Base-by-base conservation (phyloP, 768 basidiomycete genomes). In the Hygrocybe coccinea region DNA sequence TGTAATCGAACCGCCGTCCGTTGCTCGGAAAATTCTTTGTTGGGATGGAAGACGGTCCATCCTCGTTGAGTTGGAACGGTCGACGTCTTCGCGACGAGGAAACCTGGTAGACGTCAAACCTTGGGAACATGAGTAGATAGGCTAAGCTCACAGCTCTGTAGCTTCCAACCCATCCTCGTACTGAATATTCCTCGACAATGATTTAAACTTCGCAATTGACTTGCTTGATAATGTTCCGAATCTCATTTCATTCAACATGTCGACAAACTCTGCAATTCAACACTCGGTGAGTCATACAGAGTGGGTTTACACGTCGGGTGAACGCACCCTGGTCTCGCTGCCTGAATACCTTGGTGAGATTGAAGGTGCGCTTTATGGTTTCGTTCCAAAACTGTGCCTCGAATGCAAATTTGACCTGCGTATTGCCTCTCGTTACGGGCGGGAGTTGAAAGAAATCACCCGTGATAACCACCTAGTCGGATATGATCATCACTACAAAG, bases 391-490 rank as follows among this genome's bases (percentile, higher is more conserved):
- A 69, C 15, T 80, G 71, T 0, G 93, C 94, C 64, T 99, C 94
- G 65, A 99, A 99, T 1, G 91, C 92, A 63, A 97, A 98, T 64
- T 86, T 91, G 41, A 89, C 82, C 51, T 70, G 59, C 0, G 67
- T 67, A n/a, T 65, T 65, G 22, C 79, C 76, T 67, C 86, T 94
- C 6, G 76, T 76, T 0, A 98, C 94, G 2, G 97, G 97, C 0
- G 97, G 97, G 4, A 99, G 81, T 68, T 99, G 95, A 74, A 98
- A 97, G 74, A 98, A 98, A 67, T 99, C 97, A 7, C 97, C 97
- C 1, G 94, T 95, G 21, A 97, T 86, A 57, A 98, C 78, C 38
- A 97, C 72, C 89, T 93, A 65, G 6, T n/a, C n/a, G n/a, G n/a
- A n/a, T 51, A 17, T 46, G 43, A 45, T 53, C 22, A 47, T 11